Base-by-base conservation (phyloP, 73 alveolate genomes). In the Paramecium sonneborni region DNA sequence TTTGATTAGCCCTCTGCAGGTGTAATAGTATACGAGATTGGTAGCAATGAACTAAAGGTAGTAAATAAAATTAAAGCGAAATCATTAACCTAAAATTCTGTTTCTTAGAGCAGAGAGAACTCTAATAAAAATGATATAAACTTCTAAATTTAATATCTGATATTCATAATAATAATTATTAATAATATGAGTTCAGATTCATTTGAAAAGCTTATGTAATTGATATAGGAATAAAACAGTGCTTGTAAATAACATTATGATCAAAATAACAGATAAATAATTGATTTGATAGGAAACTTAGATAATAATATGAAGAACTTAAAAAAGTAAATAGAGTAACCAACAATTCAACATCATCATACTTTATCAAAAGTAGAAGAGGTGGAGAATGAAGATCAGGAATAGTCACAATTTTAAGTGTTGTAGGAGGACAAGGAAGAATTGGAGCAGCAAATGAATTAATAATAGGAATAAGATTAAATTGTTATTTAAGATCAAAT, bases 381-480 rank as follows among this genome's bases (percentile, higher is more conserved):
- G 35, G 86, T 38, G 10, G 86, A 72, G 52, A 72, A 72, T 34
- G 86, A 72, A 20, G 86, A 72, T 72, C 48, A 72, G 18, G 86
- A 72, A 37, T 21, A 72, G 20, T 72, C 86, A 1, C 44, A 72
- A 34, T 72, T 72, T 62, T 62, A 62, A 26, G 84, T 62, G 4
- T 62, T 1, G 39, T 7, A 62, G 24, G 84, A 62, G 26, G 84
- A 62, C 14, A 62, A 32, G 84, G 84, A 62, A 8, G 84, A 62
- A 30, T 30, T 32, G 26, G 84, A 62, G 5, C 39, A 26, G 12
- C 6, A 62, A 12, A 26, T 62, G 11, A 52, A 52, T 52, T 21
- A 52, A 8, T 9, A 52, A 18, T 3, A 52, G 7, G 68, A 52
- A 52, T 52, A 52, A 21, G 68, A 52, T 14, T 52, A 52, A 52